phyloP scores from a whole-genome alignment of 1,139 yeast genomes.

The Debaryomyces sp. region DNA sequence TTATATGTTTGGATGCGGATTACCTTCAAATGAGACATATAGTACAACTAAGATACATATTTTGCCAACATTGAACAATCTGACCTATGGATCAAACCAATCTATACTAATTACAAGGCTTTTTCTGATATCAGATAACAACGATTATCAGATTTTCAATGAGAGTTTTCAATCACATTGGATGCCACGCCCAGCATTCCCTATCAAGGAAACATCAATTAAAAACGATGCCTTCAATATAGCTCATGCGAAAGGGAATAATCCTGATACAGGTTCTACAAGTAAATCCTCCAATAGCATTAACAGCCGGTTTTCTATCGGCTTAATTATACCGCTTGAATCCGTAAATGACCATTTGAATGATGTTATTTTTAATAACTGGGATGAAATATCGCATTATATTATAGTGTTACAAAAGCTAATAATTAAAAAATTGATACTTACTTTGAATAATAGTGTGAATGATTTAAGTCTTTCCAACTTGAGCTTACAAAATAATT shows the following conservation, averaged over 20 bases:
- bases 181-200: constrained; percentile 39
- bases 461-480: not conserved
- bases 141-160: constrained; percentile 13
- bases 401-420: constrained; percentile 41
- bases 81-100: constrained; percentile 28
- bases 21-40: constrained; percentile 52
- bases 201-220: constrained; percentile 24
- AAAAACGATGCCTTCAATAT: constrained; percentile 14
- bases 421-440: constrained; percentile 38
- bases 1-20: constrained; percentile 60
- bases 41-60: constrained; percentile 50
- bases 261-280: not conserved
- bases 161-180: constrained; percentile 20
- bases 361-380: constrained; percentile 49
- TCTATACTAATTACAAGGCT: constrained; percentile 50
- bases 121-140: constrained; percentile 42
- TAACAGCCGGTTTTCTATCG: constrained; percentile 49
- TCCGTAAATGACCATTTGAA: constrained; percentile 29
- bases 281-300: constrained; percentile 22
- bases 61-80: constrained; percentile 43
- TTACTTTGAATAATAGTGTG: constrained; percentile 19
- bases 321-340: constrained; percentile 50
- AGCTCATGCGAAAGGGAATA: not conserved
- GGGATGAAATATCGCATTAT: constrained; percentile 51
- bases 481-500: not conserved